Conservation (phyloP, 2,329 filamentous ascomycete species). For the Colletotrichum brevisporum region DNA sequence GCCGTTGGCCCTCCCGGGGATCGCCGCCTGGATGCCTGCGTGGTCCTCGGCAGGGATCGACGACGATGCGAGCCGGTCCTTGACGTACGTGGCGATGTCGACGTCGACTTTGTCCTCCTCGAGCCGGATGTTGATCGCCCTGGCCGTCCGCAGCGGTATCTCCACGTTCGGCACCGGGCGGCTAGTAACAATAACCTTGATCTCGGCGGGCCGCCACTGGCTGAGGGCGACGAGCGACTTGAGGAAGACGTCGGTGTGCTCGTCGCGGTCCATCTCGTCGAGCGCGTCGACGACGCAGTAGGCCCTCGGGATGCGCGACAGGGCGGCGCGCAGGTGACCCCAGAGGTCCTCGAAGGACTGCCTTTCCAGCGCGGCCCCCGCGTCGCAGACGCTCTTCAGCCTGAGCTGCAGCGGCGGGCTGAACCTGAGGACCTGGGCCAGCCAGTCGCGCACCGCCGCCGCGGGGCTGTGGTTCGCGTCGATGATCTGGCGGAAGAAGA, state of each 20-base stretch:
- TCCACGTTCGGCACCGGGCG: slow-evolving; percentile 53
- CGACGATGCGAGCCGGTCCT: slow-evolving; percentile 38
- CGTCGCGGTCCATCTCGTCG: slow-evolving; percentile 61
- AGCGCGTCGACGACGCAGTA: slow-evolving; percentile 60
- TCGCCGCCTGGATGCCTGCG: slow-evolving; percentile 46
- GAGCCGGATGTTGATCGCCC: slow-evolving; percentile 52
- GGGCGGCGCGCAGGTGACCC: slow-evolving; percentile 46
- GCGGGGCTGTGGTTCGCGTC: slow-evolving; percentile 51
- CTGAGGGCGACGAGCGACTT: slow-evolving; percentile 50
- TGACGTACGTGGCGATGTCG: slow-evolving; percentile 57
- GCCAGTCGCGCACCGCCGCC: slow-evolving; percentile 52
- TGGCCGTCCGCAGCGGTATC: slow-evolving; percentile 45
- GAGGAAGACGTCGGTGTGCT: slow-evolving; percentile 49
- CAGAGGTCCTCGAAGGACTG: slow-evolving; percentile 47
- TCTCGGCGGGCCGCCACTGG: slow-evolving; percentile 45
- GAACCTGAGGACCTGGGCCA: slow-evolving; percentile 49
- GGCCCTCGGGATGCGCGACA: slow-evolving; percentile 44
- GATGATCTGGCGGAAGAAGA: slow-evolving; percentile 58
- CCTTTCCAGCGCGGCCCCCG: slow-evolving; percentile 29
- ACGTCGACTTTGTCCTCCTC: slow-evolving; percentile 52
- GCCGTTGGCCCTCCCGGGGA: slow-evolving; percentile 55
- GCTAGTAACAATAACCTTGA: slow-evolving; percentile 61
- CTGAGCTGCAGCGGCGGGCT: slow-evolving; percentile 48
- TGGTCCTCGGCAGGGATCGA: slow-evolving; percentile 42
- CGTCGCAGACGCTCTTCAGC: slow-evolving; percentile 40